Base-by-base conservation (phyloP, 2,329 filamentous ascomycete species). In the Colletotrichum spinosum region DNA sequence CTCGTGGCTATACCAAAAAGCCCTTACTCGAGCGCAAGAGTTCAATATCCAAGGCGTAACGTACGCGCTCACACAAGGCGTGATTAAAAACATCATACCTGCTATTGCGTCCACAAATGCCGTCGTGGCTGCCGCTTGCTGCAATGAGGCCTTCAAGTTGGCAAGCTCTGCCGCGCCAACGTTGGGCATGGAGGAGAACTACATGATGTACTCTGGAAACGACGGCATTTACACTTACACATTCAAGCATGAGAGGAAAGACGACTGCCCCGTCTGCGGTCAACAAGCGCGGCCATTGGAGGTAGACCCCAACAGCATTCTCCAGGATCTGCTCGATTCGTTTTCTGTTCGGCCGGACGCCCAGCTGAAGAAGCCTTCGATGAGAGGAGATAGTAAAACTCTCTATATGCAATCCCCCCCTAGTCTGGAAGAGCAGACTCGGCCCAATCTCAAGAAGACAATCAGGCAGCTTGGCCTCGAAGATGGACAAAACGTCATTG, bases 131-230 rank as follows among this genome's bases (percentile, higher is more conserved):
- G 96, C 95, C 2, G 91, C 92, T 56, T 98, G 95, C 79, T 98
- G 96, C 79, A 98, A 97, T 70, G 96, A 99, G 79, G 95, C 94
- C 2, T 89, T 98, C 80, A 99, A 99, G 80, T 92, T 99, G 68
- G 92, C 91, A 46, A 97, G 93, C 12, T 88, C 86, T 53, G 88
- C 90, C 42, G 96, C 95, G 38, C 93, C 95, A 0, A 90, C 89
- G 69, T 84, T 99, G 13, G 92, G 91, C 11, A 84, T 88, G 68
- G 89, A 91, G 49, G 91, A 91, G 60, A 97, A 97, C 77, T 99
- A 99, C 81, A 98, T 98, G 94, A 97, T 97, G 92, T 99, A 99
- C 78, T 97, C 93, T 11, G 96, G 97, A 51, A 94, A 98, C 73
- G 95, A 97, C 73, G 88, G 92, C 70, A 91, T 99, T 70, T 99